Conservation (phyloP, 495 filamentous ascomycete genomes). For the Penicillium bialowiezense region DNA sequence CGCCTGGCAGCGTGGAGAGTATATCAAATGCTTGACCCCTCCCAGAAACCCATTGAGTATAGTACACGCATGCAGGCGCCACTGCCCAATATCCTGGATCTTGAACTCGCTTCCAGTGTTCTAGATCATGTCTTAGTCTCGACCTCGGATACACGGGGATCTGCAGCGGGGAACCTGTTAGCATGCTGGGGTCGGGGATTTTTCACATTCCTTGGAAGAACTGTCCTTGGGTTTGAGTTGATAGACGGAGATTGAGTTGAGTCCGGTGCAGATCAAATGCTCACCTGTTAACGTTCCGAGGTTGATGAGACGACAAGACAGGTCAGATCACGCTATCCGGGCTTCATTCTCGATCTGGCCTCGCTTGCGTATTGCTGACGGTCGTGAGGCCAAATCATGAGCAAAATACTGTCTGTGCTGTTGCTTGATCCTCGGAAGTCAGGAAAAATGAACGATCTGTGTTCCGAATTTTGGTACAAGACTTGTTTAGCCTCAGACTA, state of each 20-base stretch:
- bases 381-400: too few species aligned
- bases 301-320: not conserved
- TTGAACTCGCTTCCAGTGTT: not conserved
- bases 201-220: not conserved
- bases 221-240: not conserved
- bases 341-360: too few species aligned
- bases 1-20: not conserved
- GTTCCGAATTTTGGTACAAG: too few species aligned
- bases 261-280: not conserved
- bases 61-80: not conserved
- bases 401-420: too few species aligned
- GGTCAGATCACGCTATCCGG: too few species aligned
- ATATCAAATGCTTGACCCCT: slow-evolving; percentile 25
- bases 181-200: not conserved
- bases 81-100: not conserved
- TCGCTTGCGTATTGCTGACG: too few species aligned
- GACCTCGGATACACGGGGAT: slow-evolving; percentile 1
- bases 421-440: too few species aligned
- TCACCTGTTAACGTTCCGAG: not conserved
- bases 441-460: too few species aligned
- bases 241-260: not conserved
- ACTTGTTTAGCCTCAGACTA: too few species aligned
- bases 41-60: slow-evolving; percentile 6
- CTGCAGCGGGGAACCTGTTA: slow-evolving; percentile 3
- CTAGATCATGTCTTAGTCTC: not conserved